These are phyloP conservation scores for Podaxis sp. DNA, from an alignment of 768 basidiomycete genomes.

Conservation along the genomic window DNA sequence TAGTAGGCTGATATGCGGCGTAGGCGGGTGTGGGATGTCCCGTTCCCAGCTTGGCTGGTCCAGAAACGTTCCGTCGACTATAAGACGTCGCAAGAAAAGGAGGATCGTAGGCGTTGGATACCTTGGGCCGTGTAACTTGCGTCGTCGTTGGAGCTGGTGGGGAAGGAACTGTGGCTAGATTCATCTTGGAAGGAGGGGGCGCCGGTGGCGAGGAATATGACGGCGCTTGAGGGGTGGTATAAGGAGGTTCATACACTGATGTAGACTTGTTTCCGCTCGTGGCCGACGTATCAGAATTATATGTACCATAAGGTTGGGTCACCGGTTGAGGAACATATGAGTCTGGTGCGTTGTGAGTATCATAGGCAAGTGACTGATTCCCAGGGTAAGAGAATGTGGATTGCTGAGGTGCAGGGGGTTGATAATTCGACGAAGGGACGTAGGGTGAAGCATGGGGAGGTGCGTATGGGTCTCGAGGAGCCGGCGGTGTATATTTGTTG, in stretches of 20 bases:
- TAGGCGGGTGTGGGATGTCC: slow-evolving; percentile 17
- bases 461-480: slow-evolving; percentile 32
- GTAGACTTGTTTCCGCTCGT: not conserved
- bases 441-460: slow-evolving; percentile 21
- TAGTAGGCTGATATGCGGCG: slow-evolving; percentile 19
- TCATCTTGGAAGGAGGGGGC: slow-evolving; percentile 14
- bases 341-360: slow-evolving; percentile 14
- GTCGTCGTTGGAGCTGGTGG: slow-evolving; percentile 29
- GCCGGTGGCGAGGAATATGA: slow-evolving; percentile 27
- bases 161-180: slow-evolving; percentile 11
- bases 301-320: not conserved
- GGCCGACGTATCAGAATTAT: slow-evolving; percentile 10
- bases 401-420: not conserved
- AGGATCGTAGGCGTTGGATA: slow-evolving; percentile 74
- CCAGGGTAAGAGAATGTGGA: not conserved
- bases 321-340: slow-evolving; percentile 17
- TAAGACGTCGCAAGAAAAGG: slow-evolving; percentile 51
- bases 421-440: slow-evolving; percentile 17
- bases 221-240: slow-evolving; percentile 20
- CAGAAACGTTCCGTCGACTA: slow-evolving; percentile 19
- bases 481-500: slow-evolving; percentile 10
- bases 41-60: not conserved
- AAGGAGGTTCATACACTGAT: slow-evolving; percentile 1
- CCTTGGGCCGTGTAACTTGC: slow-evolving; percentile 58
- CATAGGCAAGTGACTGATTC: slow-evolving; percentile 5